phyloP scores from a whole-genome alignment of 192 early-diverging fungal species.

The Rhizophlyctis rosea region DNA sequence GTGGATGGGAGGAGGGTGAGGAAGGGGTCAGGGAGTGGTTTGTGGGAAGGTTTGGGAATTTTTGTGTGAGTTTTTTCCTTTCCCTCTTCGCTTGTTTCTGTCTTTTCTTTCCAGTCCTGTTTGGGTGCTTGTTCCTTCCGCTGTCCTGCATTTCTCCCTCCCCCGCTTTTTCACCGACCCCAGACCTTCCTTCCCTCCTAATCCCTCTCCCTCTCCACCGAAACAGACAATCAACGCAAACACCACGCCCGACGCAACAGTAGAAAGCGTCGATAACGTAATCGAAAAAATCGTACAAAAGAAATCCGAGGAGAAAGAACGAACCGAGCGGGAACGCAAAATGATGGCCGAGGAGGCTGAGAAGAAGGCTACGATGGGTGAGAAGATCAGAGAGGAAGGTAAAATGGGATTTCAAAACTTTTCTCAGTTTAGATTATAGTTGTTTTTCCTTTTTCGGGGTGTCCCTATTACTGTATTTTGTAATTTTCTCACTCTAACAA shows the following conservation, averaged over 20 bases:
- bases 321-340: slow-evolving; percentile 5
- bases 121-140: slow-evolving; percentile 12
- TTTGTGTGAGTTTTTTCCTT: too few species aligned
- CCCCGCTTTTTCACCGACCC: not conserved
- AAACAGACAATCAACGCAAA: slow-evolving; percentile 35
- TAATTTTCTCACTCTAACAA: too few species aligned
- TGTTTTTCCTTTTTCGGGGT: too few species aligned
- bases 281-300: slow-evolving; percentile 28
- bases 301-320: slow-evolving; percentile 44
- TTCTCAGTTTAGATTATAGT: too few species aligned
- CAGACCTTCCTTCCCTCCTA: slow-evolving; percentile 2
- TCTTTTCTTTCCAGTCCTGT: slow-evolving; percentile 49
- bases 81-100: too few species aligned
- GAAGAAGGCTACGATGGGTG: slow-evolving; percentile 3
- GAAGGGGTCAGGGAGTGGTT: slow-evolving; percentile 42
- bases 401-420: too few species aligned
- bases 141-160: not conserved
- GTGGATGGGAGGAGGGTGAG: slow-evolving; percentile 34
- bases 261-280: slow-evolving; percentile 21
- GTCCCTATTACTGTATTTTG: too few species aligned
- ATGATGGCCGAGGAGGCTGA: slow-evolving; percentile 13
- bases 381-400: too few species aligned
- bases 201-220: not conserved
- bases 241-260: slow-evolving; percentile 1
- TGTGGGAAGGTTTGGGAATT: slow-evolving; percentile 56